These are phyloP conservation scores for Capsicum baccatum DNA, from an alignment of 257 asterid genomes.

Conservation along the genomic window DNA sequence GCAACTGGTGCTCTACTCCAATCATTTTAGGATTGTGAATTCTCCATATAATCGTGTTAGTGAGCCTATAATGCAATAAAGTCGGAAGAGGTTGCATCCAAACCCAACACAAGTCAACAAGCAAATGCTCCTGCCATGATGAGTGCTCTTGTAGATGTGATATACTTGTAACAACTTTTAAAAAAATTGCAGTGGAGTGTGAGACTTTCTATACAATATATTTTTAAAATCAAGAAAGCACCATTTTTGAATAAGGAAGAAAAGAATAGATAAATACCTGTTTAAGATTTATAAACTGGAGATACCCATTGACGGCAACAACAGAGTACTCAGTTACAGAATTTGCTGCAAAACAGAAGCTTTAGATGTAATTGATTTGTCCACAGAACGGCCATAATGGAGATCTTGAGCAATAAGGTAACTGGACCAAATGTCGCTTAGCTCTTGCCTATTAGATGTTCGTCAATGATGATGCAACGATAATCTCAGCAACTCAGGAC, in stretches of 20 bases:
- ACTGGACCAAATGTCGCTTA: too few species aligned
- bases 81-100: slow-evolving; percentile 4
- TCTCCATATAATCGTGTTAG: neutral
- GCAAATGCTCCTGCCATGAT: neutral
- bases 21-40: neutral
- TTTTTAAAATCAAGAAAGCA: slow-evolving; percentile 16
- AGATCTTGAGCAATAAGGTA: too few species aligned
- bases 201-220: neutral
- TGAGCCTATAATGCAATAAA: slow-evolving; percentile 4
- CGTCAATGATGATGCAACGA: too few species aligned
- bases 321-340: slow-evolving; percentile 80
- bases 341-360: slow-evolving; percentile 57
- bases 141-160: neutral
- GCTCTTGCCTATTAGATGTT: too few species aligned
- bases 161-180: neutral
- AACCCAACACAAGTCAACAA: neutral
- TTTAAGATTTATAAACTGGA: slow-evolving; percentile 80
- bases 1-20: neutral
- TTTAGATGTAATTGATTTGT: too few species aligned
- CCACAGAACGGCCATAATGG: too few species aligned
- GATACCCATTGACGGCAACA: slow-evolving; percentile 84
- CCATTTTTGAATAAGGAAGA: neutral
- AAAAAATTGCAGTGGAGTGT: slow-evolving; percentile 10
- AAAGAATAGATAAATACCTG: slow-evolving; percentile 51
- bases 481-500: too few species aligned